Evolutionary conservation across 768 basidiomycete genomes (phyloP), one percentile per base, ranked within the genome.

Genomic region (Serpula lacrymans): DNA sequence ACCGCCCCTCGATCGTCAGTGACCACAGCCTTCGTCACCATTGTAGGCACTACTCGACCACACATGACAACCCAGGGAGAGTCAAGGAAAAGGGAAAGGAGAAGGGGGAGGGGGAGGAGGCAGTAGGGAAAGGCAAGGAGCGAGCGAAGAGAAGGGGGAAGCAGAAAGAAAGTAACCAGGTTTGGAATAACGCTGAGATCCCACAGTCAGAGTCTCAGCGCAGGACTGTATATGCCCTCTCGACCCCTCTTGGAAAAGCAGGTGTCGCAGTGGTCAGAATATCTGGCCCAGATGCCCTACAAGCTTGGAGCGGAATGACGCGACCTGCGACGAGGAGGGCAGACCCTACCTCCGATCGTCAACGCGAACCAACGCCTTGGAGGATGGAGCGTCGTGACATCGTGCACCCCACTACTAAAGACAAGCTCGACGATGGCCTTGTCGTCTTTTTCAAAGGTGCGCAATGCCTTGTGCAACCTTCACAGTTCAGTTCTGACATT

Each of bases 221-320:
- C n/a, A 53, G 62, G 17, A 94, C 92, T 2, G 88, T 95, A 33
- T 95, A 86, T 56, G 92, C 91, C 1, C 71, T 93, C 20, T 88
- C 91, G 1, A 92, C 90, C 0, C 88, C 91, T 2, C 80, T 85
- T 2, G 92, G 90, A 1, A 90, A 83, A 46, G 89, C 77, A 3
- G 92, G 91, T 12, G 74, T 95, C 13, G 88, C 82, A 1, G 80
- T 95, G 27, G 65, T 94, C 37, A 75, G 92, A 43, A 67, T 95
- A 7, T 92, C 90, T 2, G 92, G 92, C 0, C 87, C 88, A 1
- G 77, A 79, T 31, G 82, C 81, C 0, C 57, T 72, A 16, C 48
- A 63, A 1, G 87, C 89, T 2, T 87, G 82, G 78, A 60, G 64
- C 25, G 57, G 52, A 3, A 70, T 91, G 64, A 78, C 88, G 0